Evolutionary conservation across 2,329 filamentous ascomycete genomes (phyloP).

Genomic region (Diaporthe velutina): DNA sequence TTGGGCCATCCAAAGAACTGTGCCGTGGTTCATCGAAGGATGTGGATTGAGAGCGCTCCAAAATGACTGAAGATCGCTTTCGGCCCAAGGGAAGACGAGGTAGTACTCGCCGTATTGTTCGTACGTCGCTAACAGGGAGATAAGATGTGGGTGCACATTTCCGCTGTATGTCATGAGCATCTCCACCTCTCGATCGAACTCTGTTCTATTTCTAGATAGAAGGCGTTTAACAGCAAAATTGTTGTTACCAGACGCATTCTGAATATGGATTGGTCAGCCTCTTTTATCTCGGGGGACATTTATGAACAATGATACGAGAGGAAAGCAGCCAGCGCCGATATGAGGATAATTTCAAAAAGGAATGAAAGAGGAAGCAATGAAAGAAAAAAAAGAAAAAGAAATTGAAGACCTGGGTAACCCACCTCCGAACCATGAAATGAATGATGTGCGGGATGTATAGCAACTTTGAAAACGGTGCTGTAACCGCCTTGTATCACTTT

Average conservation of each 20-base stretch:
- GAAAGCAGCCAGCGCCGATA: too few species aligned
- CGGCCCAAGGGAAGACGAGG: slow-evolving; percentile 42
- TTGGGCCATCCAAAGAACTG: slow-evolving; percentile 4
- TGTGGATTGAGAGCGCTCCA: not conserved
- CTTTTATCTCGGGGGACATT: too few species aligned
- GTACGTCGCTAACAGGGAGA: slow-evolving; percentile 42
- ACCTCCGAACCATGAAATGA: slow-evolving; percentile 23
- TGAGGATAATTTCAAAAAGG: too few species aligned
- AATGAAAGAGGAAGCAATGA: too few species aligned
- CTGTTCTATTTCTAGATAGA: slow-evolving; percentile 4
- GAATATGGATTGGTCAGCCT: too few species aligned
- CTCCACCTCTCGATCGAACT: slow-evolving; percentile 40
- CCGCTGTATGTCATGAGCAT: slow-evolving; percentile 41
- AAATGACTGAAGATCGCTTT: slow-evolving; percentile 36
- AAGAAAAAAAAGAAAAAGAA: too few species aligned
- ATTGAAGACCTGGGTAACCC: too few species aligned
- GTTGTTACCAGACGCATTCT: not conserved
- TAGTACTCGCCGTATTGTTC: slow-evolving; percentile 32
- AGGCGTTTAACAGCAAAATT: slow-evolving; percentile 38
- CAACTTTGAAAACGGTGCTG: slow-evolving; percentile 33
- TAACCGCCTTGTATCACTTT: slow-evolving; percentile 27
- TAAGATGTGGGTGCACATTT: slow-evolving; percentile 36
- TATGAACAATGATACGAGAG: too few species aligned
- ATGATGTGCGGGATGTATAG: slow-evolving; percentile 41
- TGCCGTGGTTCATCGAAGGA: not conserved